Evolutionary conservation across 495 filamentous ascomycete genomes (phyloP).

Genomic region (Durotheca rogersii): DNA sequence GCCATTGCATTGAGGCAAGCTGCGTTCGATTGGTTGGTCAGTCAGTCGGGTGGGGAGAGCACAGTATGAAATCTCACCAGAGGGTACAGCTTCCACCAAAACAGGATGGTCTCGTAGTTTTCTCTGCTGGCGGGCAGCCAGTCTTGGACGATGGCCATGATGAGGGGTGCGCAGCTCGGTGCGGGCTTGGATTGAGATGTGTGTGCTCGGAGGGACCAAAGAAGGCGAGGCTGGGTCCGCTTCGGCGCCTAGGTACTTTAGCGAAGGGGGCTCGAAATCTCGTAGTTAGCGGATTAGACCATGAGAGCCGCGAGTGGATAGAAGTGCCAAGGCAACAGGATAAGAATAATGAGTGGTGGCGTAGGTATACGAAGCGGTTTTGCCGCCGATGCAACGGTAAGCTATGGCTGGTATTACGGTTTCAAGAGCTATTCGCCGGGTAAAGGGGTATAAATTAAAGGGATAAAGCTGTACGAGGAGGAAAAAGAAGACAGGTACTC

Average conservation of each 20-base stretch:
- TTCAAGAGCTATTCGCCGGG: too few species aligned
- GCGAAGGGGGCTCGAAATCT: too few species aligned
- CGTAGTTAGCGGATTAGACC: too few species aligned
- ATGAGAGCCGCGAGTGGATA: too few species aligned
- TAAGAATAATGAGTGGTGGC: not conserved
- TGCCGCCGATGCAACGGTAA: not conserved
- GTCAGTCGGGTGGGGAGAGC: not conserved
- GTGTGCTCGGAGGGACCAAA: too few species aligned
- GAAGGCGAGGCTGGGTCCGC: too few species aligned
- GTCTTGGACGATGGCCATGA: constrained; percentile 42
- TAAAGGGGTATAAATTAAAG: too few species aligned
- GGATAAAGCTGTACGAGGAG: too few species aligned
- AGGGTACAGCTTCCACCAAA: constrained; percentile 54
- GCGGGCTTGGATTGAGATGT: not conserved
- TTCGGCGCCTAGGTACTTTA: too few species aligned
- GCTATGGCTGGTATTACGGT: too few species aligned
- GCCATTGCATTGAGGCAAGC: constrained; percentile 64
- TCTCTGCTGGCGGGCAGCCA: constrained; percentile 57
- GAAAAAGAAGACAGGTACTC: too few species aligned
- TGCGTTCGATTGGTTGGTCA: constrained; percentile 33
- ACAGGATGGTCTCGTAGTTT: constrained; percentile 50
- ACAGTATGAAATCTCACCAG: constrained; percentile 29
- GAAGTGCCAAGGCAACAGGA: too few species aligned
- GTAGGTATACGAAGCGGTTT: not conserved
- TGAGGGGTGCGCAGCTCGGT: not conserved